Base-by-base conservation (phyloP, 768 basidiomycete species). In the Rhizopogon rudus region DNA sequence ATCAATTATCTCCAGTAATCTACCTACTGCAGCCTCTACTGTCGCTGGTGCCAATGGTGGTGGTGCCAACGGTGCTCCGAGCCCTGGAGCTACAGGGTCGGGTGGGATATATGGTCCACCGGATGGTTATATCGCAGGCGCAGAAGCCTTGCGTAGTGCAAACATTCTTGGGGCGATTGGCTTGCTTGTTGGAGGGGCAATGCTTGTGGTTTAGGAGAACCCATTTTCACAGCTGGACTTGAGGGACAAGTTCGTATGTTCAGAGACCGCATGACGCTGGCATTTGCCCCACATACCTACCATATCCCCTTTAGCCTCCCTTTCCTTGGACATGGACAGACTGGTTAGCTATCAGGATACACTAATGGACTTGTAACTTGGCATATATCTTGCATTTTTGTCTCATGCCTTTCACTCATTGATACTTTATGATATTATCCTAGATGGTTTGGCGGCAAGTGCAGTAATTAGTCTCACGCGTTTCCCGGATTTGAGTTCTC, bases 41-140 rank as follows among this genome's bases (percentile, higher is more conserved):
- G 69, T 86, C 31, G 67, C 76, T 29, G 86, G 79, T 37, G 87
- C 25, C 25, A 25, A 31, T 35, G 50, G 67, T 41, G 68, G 85
- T 10, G 84, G 76, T 33, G 73, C 79, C 13, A 65, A 69, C 6
- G 81, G 81, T 25, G 87, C 87, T 2, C 87, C 87, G 9, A 68
- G 72, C 44, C 88, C 87, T 25, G 87, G 87, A 20, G 69, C 73
- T 46, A 59, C 72, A 17, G 77, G 69, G 42, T 16, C 62, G 2
- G 65, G 63, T 54, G 84, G 81, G 28, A 69, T 78, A 37, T 86
- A 77, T 57, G 88, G 88, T n/a, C 88, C 88, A 45, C 75, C 77
- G 45, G 87, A 91, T 62, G 67, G 74, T 51, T 89, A 83, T 70
- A 83, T 82, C 58, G 79, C 84, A 29, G 79, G 76, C 12, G 88